phyloP scores from a whole-genome alignment of 2,329 filamentous ascomycete species.

The Immersiporthe knoxdaviesiana region DNA sequence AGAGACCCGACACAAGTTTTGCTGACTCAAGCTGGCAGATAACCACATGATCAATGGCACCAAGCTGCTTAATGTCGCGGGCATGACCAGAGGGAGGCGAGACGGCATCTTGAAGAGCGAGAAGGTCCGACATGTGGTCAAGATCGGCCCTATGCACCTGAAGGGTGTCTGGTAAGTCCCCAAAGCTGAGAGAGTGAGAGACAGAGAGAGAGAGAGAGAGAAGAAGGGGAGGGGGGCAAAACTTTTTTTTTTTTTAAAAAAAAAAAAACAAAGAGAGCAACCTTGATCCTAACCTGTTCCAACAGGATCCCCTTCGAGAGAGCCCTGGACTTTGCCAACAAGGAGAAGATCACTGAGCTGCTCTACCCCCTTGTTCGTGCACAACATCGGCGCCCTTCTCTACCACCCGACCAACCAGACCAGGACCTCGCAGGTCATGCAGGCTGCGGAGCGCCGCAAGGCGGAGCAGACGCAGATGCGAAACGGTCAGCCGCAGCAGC shows the following conservation, averaged over 20 bases:
- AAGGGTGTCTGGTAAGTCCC: constrained; percentile 89
- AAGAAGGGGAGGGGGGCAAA: too few relatives aligned
- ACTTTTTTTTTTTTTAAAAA: too few relatives aligned
- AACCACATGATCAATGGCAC: constrained; percentile 99
- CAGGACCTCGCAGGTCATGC: constrained; percentile 83
- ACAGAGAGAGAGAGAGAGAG: too few relatives aligned
- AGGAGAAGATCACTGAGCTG: constrained; percentile 97
- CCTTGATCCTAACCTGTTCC: constrained; percentile 9
- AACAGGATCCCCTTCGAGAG: constrained; percentile 94
- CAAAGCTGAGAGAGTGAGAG: neutral
- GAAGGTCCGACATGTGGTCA: constrained; percentile 94
- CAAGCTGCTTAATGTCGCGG: constrained; percentile 93
- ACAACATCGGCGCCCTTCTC: constrained; percentile 91
- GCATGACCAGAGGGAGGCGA: constrained; percentile 93
- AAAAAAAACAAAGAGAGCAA: neutral
- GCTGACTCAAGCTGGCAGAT: constrained; percentile 55
- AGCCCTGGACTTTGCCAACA: constrained; percentile 98
- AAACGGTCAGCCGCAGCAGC: constrained; percentile 56
- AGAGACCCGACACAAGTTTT: too few relatives aligned
- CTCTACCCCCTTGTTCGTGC: constrained; percentile 95
- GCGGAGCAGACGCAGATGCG: constrained; percentile 69
- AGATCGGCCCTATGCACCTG: constrained; percentile 98
- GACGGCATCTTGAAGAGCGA: constrained; percentile 98
- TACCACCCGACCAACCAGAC: constrained; percentile 92
- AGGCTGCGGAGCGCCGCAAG: constrained; percentile 78